Base-by-base conservation (phyloP, 2,329 filamentous ascomycete genomes). In the Exophiala bonariae region DNA sequence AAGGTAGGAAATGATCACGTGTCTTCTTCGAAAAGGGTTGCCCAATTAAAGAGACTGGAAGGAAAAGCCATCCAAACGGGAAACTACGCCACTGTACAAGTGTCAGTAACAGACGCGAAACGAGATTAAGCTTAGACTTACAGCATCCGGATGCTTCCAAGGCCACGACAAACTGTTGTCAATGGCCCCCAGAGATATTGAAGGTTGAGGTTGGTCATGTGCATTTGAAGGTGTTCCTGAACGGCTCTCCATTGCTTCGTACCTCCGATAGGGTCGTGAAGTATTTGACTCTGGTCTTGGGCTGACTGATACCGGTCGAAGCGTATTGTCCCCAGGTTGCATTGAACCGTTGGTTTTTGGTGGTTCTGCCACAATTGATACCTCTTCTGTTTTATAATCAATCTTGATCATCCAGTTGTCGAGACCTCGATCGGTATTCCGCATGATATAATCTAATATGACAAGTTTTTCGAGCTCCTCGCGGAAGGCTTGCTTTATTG, bases 371-470 rank as follows among this genome's bases (percentile, higher is more conserved):
- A 86, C 85, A 56, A 99, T 89, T 6, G 87, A 89, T 10, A 93
- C 92, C 60, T 86, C 81, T 61, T 93, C 83, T 2, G 80, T 83
- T 59, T 89, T 81, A 78, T 84, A 89, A 66, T 99, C 91, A 23
- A 99, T 88, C 67, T 89, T 93, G 64, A 99, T 90, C 93, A 99
- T 99, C 93, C 93, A 99, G 61, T 99, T 99, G 66, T 99, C 93
- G 47, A 96, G 75, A 2, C 93, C 93, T 69, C 93, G 82, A 66
- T 99, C 93, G 2, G 93, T 99, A 64, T 99, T 99, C 48, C 93
- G 83, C 93, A 99, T 99, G 55, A 99, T 95, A 66, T 99, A 99
- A 69, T 99, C 93, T 56, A 99, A 70, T 61, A 99, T 95, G 17
- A 99, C 95, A 6, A 99, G 76, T 68, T 96, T 97, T 71, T 99